Base-by-base conservation (phyloP, 148 eudicot species). In the Rheum nobile region DNA sequence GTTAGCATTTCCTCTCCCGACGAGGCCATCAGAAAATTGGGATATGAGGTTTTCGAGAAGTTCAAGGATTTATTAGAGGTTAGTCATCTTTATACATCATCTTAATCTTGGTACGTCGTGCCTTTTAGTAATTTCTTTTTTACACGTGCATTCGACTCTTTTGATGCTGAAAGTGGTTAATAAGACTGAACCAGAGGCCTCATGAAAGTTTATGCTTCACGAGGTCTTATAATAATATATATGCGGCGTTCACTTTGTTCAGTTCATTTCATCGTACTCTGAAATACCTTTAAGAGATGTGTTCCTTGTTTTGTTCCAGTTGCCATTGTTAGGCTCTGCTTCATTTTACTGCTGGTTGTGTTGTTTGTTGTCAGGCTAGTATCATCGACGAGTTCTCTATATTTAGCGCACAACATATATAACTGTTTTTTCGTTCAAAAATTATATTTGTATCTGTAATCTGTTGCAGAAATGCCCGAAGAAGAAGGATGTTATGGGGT, bases 1-100 rank as follows among this genome's bases (percentile, higher is more conserved):
- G 86, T 88, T 77, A 91, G 97, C 84, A 74, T 95, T 77, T 93
- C 97, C 65, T 95, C 99, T 74, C 86, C 91, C 47, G 85, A 83
- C 35, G 84, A 73, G 67, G 90, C 80, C 75, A 77, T 91, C 81
- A 86, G 99, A 74, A 95, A 88, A 83, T 78, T 95, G 79, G 99
- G 92, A 22, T 91, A 91, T 69, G 90, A 88, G 84, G 89, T 82
- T 77, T 85, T 95, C 76, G 88, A 82, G 77, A 86, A 83, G 80
- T 90, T 95, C 82, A 95, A 82, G 80, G 82, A 75, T 74, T 85
- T 84, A 34, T 80, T 91, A 61, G 88, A 89, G 97, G 99, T 95
- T 85, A 76, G 70, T 65, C 70, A 24, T 65, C 39, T 65, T 17
- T 65, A 65, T 65, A 6, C 6, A 34, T 17, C 41, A 65, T 54